phyloP scores from a whole-genome alignment of 768 basidiomycete species.

The Pholiota conissans region DNA sequence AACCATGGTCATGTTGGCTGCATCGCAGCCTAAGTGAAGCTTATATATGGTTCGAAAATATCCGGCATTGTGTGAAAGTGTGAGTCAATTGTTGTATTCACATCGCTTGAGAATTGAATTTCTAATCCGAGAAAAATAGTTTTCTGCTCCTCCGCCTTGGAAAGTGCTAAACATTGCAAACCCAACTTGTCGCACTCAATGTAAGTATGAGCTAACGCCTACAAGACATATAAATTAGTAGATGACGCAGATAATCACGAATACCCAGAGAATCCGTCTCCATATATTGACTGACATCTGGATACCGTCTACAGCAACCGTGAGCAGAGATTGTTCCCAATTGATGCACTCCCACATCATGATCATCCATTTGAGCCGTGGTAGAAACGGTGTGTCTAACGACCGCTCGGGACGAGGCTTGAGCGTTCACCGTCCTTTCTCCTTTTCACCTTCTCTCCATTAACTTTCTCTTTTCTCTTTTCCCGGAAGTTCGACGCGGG shows the following conservation, averaged over 20 bases:
- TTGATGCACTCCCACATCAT: slow-evolving; percentile 2
- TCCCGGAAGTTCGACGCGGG: slow-evolving; percentile 1
- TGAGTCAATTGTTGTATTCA: no score
- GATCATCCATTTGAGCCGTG: background rate
- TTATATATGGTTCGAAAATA: background rate
- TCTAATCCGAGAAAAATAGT: no score
- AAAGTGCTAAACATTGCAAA: no score
- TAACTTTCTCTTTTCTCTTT: slow-evolving; percentile 8
- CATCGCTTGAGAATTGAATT: no score
- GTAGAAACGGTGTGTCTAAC: slow-evolving; percentile 9
- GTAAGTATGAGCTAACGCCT: no score
- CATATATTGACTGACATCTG: slow-evolving; percentile 11
- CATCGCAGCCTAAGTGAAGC: background rate
- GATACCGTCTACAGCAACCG: slow-evolving; percentile 22
- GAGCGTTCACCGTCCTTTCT: background rate
- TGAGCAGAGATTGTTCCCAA: background rate
- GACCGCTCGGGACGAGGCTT: slow-evolving; percentile 5
- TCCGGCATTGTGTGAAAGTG: background rate
- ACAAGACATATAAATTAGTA: no score
- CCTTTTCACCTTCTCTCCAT: slow-evolving; percentile 11
- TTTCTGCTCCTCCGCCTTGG: no score
- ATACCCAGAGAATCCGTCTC: background rate
- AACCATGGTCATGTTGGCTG: background rate
- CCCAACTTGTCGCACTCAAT: no score
- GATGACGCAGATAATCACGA: no score